phyloP scores from a whole-genome alignment of 2,329 filamentous ascomycete species.

The Xylaria sp. region DNA sequence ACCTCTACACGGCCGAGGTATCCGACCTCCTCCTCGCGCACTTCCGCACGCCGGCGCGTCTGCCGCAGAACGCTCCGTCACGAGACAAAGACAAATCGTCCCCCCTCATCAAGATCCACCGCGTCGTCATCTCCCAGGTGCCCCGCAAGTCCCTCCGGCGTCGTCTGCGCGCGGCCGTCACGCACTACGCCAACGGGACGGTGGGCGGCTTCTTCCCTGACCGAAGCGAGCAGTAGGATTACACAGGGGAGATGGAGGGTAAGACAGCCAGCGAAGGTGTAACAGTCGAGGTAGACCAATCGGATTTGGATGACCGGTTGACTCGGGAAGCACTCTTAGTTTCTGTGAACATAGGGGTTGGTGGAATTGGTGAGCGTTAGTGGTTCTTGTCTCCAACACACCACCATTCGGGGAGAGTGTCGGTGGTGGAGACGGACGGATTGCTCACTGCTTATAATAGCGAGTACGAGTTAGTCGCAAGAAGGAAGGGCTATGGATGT shows the following conservation, averaged over 20 bases:
- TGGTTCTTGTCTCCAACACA: too few relatives aligned
- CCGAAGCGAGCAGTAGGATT: background rate
- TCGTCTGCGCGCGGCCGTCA: conserved; percentile 10
- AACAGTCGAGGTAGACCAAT: background rate
- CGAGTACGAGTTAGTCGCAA: too few relatives aligned
- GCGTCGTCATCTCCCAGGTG: background rate
- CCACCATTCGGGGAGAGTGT: too few relatives aligned
- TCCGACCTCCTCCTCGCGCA: conserved; percentile 23
- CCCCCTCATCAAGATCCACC: conserved; percentile 25
- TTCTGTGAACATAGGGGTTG: too few relatives aligned
- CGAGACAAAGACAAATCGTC: too few relatives aligned
- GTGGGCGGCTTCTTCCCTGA: conserved; percentile 15
- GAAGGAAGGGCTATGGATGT: too few relatives aligned
- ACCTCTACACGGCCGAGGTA: conserved; percentile 23
- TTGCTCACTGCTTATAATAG: too few relatives aligned
- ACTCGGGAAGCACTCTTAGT: too few relatives aligned
- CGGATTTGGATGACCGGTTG: background rate
- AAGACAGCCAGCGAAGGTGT: too few relatives aligned
- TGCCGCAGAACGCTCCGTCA: background rate
- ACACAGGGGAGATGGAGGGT: background rate
- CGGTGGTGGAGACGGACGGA: too few relatives aligned
- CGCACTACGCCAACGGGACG: conserved; percentile 17
- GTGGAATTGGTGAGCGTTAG: too few relatives aligned
- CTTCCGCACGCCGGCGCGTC: conserved; percentile 9
- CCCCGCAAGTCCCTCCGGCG: conserved; percentile 5